A percentile compares a stretch with the other conserved stretches of the same genome.
These are phyloP conservation scores for Saccharum spontaneum DNA, from an alignment of 176 grass and related monocot species.

Conservation along the genomic window DNA sequence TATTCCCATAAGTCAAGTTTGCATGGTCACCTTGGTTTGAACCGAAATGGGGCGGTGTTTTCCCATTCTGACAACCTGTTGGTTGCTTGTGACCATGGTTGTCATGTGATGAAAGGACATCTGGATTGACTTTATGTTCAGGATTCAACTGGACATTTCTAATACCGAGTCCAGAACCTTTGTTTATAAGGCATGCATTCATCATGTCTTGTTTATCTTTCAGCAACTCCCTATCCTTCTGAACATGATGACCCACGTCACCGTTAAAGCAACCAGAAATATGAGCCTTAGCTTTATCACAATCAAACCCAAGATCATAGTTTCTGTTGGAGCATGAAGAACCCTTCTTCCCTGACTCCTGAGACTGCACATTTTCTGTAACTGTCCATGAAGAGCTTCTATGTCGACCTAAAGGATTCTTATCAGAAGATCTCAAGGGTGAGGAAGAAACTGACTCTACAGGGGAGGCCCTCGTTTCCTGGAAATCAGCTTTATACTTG, in stretches of 20 bases:
- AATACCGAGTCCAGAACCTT: constrained; percentile 23
- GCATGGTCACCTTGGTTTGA: constrained; percentile 31
- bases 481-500: constrained; percentile 61
- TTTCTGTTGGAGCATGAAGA: constrained; percentile 41
- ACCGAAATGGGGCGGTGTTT: constrained; percentile 10
- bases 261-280: constrained; percentile 34
- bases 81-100: constrained; percentile 20
- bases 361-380: constrained; percentile 37
- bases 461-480: constrained; percentile 57
- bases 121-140: constrained; percentile 17
- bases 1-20: constrained; percentile 27
- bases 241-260: constrained; percentile 20
- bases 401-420: constrained; percentile 37
- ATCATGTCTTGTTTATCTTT: constrained; percentile 40
- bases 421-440: constrained; percentile 46
- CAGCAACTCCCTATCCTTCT: constrained; percentile 27
- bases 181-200: constrained; percentile 19
- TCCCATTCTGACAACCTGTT: constrained; percentile 26
- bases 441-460: constrained; percentile 88
- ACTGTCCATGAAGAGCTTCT: constrained; percentile 30
- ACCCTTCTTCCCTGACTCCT: constrained; percentile 34
- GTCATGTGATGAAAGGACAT: constrained; percentile 13
- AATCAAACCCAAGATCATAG: constrained; percentile 28
- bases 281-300: constrained; percentile 27
- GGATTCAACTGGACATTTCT: constrained; percentile 30